These are phyloP conservation scores for Irpex sp. DNA, from an alignment of 1,284 basidiomycete genomes.

Conservation along the genomic window DNA sequence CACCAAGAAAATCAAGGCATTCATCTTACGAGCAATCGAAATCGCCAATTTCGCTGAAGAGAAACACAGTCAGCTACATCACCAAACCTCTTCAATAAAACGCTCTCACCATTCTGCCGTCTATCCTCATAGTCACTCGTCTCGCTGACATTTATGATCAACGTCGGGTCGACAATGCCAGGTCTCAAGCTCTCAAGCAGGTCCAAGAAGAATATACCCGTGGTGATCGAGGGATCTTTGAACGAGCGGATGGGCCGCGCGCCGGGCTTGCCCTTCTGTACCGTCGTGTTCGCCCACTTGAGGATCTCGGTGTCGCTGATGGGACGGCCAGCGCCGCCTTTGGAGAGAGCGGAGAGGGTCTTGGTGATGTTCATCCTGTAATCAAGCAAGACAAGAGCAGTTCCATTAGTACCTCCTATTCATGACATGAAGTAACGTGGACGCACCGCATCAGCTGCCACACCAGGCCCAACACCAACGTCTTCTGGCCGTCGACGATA, in stretches of 20 bases:
- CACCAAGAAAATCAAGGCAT: constrained; percentile 95
- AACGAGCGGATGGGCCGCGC: constrained; percentile 83
- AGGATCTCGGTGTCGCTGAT: constrained; percentile 94
- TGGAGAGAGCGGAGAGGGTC: constrained; percentile 80
- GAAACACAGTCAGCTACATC: neutral
- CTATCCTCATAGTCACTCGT: constrained; percentile 84
- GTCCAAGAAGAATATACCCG: constrained; percentile 92
- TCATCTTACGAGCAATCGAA: constrained; percentile 96
- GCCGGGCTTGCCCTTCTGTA: constrained; percentile 66
- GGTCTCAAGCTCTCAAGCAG: constrained; percentile 88
- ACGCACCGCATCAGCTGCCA: constrained; percentile 95
- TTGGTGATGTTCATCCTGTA: constrained; percentile 85
- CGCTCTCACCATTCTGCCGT: constrained; percentile 78
- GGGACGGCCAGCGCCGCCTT: constrained; percentile 69
- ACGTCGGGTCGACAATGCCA: constrained; percentile 90
- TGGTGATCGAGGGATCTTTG: constrained; percentile 91
- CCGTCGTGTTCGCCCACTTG: constrained; percentile 92
- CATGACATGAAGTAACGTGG: neutral
- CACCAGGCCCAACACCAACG: constrained; percentile 91
- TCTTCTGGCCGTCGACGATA: constrained; percentile 90
- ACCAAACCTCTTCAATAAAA: neutral
- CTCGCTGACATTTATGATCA: constrained; percentile 68
- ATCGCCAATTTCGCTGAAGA: constrained; percentile 88
- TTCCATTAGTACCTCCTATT: too few species aligned
- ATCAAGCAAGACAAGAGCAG: neutral